Evolutionary conservation across 306 rosid species (phyloP), one percentile per base, ranked within the genome.

Genomic region (Cercis canadensis): DNA sequence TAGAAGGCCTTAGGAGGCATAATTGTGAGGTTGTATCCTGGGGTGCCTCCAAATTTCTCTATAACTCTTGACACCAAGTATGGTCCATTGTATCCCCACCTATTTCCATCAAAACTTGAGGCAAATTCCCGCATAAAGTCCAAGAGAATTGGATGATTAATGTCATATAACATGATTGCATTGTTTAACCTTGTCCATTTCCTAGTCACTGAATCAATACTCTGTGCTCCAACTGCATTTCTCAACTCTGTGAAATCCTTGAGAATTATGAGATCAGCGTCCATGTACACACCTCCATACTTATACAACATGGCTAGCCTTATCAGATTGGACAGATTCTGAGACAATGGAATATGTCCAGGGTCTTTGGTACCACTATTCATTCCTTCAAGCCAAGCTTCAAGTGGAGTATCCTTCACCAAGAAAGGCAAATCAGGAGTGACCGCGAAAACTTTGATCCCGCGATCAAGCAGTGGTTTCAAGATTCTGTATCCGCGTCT

Each of bases 11-110:
- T 68, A 0, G 86, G 82, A 18, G 82, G 82, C 58, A 85, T 56
- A 21, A 87, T 49, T 2, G 77, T 85, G 52, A 85, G 76, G 67
- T 83, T 76, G 12, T 70, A 74, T 11, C 65, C 88, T 11, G 83
- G 70, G 11, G 64, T 60, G 8, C 6, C 72, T 70, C 70, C 89
- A 11, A 70, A 65, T 63, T 87, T 29, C 51, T 54, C 80, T 71
- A 77, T 62, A 77, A 65, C 65, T 62, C 92, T 18, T 75, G 70
- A 69, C 4, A 89, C 90, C 75, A 89, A 29, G 65, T 83, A 85
- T 8, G 96, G 92, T 15, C 90, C 96, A 59, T 89, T 85, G 39
- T 85, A 66, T 3, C 92, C 96, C 96, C 92, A 87, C 74, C 34
- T 85, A 19, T 60, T 87, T 15, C 92, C 90, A 72, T 87, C 82